A percentile compares a stretch with the other conserved stretches of the same genome.
phyloP scores from a whole-genome alignment of 106 monocot species.

The Allium cepa region DNA sequence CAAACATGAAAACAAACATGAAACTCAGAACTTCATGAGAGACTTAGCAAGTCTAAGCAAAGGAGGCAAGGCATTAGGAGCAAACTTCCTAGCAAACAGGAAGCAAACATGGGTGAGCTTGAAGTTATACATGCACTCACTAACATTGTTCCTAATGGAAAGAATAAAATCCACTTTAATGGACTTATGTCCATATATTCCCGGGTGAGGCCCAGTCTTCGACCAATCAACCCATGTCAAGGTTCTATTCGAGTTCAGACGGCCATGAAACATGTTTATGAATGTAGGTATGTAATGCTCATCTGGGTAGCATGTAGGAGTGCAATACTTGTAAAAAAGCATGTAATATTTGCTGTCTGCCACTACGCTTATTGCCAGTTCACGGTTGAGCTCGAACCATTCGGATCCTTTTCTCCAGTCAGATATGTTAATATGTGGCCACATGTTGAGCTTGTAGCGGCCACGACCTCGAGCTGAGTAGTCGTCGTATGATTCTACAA shows the following conservation, averaged over 20 bases:
- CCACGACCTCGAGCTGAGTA: conserved; percentile 34
- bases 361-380: conserved; percentile 19
- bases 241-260: conserved; percentile 27
- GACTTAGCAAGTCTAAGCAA: conserved; percentile 26
- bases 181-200: conserved; percentile 7
- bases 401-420: conserved; percentile 41
- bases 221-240: conserved; percentile 47
- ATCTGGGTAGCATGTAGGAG: conserved; percentile 38
- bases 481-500: conserved; percentile 36
- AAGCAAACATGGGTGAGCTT: conserved; percentile 17
- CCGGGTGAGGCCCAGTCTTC: conserved; percentile 31
- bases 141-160: conserved; percentile 15
- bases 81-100: conserved; percentile 44
- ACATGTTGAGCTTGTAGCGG: conserved; percentile 31
- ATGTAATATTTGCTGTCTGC: conserved; percentile 25
- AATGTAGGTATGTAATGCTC: conserved; percentile 45
- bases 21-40: conserved; percentile 26
- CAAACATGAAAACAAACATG: not conserved
- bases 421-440: conserved; percentile 16
- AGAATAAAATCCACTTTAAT: conserved; percentile 22
- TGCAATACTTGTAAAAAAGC: conserved; percentile 28
- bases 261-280: conserved; percentile 29
- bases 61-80: conserved; percentile 22
- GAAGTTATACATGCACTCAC: conserved; percentile 31
- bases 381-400: conserved; percentile 39